Conservation (phyloP, 2,329 filamentous ascomycete genomes). For the Fusarium sp. region DNA sequence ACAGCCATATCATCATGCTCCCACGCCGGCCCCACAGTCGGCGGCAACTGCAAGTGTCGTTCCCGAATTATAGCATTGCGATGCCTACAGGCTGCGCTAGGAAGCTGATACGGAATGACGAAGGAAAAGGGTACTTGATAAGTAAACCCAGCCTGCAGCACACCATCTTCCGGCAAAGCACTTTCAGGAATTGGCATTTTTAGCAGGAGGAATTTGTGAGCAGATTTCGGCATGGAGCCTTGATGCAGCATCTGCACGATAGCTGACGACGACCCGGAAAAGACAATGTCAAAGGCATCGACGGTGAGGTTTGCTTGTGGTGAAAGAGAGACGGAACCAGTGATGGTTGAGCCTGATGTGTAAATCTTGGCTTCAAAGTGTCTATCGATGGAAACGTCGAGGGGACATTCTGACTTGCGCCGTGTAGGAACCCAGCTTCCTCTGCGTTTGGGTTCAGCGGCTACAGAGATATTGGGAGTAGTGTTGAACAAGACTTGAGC, state of each 20-base stretch:
- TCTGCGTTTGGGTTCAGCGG: conserved; percentile 15
- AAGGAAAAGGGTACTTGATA: conserved; percentile 37
- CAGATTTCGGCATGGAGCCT: conserved; percentile 16
- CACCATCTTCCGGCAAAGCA: conserved; percentile 2
- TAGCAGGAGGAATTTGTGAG: conserved; percentile 32
- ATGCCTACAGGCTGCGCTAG: conserved; percentile 30
- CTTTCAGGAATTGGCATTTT: conserved; percentile 29
- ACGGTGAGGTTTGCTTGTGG: conserved; percentile 21
- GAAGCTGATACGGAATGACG: conserved; percentile 35
- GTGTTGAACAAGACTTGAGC: conserved; percentile 15
- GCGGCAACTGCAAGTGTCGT: conserved; percentile 33
- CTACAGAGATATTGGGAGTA: not conserved
- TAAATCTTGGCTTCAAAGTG: conserved; percentile 39
- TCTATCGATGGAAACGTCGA: conserved; percentile 35
- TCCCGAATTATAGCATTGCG: conserved; percentile 12
- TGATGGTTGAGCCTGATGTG: conserved; percentile 31
- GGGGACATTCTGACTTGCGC: conserved; percentile 12
- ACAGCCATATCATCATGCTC: conserved; percentile 37
- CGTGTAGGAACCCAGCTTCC: conserved; percentile 28
- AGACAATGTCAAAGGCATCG: conserved; percentile 24
- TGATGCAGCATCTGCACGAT: conserved; percentile 31
- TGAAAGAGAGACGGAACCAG: conserved; percentile 20
- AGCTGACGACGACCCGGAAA: conserved; percentile 14
- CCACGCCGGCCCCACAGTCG: conserved; percentile 34
- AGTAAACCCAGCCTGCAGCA: conserved; percentile 14